Evolutionary conservation across 2,329 filamentous ascomycete genomes (phyloP).

Genomic region (Penicillium vulpinum): DNA sequence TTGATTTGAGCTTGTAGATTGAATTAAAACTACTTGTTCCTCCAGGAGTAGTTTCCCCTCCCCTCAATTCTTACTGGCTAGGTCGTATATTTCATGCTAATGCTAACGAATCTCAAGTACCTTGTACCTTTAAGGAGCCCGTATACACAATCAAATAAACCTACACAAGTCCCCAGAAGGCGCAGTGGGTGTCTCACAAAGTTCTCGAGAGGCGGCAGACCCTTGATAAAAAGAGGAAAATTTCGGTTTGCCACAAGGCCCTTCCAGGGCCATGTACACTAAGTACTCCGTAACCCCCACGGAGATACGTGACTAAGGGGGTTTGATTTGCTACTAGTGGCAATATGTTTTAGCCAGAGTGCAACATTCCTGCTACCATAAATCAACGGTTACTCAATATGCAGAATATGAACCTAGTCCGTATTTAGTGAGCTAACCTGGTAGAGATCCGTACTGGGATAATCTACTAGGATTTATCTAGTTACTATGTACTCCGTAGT

Average conservation of each 20-base stretch:
- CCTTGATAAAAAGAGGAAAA: background rate
- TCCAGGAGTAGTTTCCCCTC: background rate
- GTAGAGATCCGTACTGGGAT: constrained; percentile 2
- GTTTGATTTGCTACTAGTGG: constrained; percentile 5
- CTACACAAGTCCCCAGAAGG: background rate
- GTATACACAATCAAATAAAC: constrained; percentile 5
- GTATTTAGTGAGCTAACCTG: background rate
- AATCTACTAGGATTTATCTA: background rate
- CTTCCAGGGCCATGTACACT: background rate
- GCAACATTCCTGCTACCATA: constrained; percentile 5
- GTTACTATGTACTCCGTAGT: background rate
- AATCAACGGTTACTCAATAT: constrained; percentile 8
- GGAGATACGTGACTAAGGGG: background rate
- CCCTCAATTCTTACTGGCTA: background rate
- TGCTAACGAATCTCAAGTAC: background rate
- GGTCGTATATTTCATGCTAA: background rate
- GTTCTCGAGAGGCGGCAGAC: background rate
- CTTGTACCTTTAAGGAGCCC: background rate
- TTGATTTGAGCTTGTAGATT: background rate
- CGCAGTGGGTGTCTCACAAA: background rate
- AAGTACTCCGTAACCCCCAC: background rate
- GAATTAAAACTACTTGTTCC: background rate
- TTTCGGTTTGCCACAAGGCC: background rate
- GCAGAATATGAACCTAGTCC: background rate
- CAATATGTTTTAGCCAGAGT: constrained; percentile 3